Base-by-base conservation (phyloP, 306 rosid genomes). In the Cyamopsis tetragonoloba region DNA sequence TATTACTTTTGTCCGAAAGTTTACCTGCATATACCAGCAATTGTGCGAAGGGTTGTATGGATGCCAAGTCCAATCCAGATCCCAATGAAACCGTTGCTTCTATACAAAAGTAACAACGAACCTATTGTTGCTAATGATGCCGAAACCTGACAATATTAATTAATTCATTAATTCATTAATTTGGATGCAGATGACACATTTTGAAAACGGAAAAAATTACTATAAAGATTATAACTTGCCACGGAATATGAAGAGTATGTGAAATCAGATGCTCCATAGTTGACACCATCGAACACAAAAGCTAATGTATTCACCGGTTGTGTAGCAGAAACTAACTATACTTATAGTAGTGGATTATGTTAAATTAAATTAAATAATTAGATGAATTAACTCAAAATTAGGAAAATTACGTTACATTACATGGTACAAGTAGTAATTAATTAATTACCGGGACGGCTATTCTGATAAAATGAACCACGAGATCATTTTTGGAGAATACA, bases 291-390 rank as follows among this genome's bases (percentile, higher is more conserved):
- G 46, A 95, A 95, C 15, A 88, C 97, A 46, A 95, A 95, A 19
- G 97, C 89, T 55, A 95, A 79, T 12, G 99, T 73, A 58, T 95
- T 95, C 49, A 95, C 73, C 12, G 99, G 99, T 79, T 95, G 99
- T 48, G 99, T 86, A n/a, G 92, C 97, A 78, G 99, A 95, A 28
- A 95, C 91, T 73, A 95, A 95, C 99, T n/a, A n/a, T n/a, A n/a
- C n/a, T n/a, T n/a, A n/a, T n/a, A n/a, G n/a, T n/a, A n/a, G n/a
- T n/a, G n/a, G n/a, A n/a, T n/a, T n/a, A n/a, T n/a, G n/a, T n/a
- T n/a, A n/a, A n/a, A n/a, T n/a, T n/a, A n/a, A n/a, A n/a, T n/a
- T n/a, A n/a, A n/a, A n/a, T n/a, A n/a, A n/a, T n/a, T n/a, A n/a
- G n/a, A n/a, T n/a, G n/a, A n/a, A n/a, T n/a, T n/a, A n/a, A n/a